Conservation (phyloP, 2,329 filamentous ascomycete species). For the Xylariaceae sp. region DNA sequence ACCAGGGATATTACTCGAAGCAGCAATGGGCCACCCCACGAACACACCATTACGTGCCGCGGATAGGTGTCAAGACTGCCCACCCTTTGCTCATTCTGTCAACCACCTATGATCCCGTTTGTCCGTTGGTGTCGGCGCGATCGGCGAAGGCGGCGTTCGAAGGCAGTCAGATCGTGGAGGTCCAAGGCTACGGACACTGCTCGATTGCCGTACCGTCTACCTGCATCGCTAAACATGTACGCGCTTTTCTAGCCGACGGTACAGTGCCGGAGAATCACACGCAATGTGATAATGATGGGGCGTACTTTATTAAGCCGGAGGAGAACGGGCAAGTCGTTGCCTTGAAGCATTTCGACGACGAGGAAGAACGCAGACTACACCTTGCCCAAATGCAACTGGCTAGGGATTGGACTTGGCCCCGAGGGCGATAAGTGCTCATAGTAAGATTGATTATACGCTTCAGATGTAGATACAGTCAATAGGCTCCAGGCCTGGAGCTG, state of each 20-base stretch:
- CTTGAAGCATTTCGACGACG: slow-evolving; percentile 17
- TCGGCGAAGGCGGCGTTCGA: slow-evolving; percentile 41
- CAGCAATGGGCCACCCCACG: slow-evolving; percentile 36
- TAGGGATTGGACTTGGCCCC: neutral
- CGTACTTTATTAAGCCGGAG: slow-evolving; percentile 41
- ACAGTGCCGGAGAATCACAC: slow-evolving; percentile 41
- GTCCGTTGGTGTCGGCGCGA: slow-evolving; percentile 46
- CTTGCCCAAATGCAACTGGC: slow-evolving; percentile 19
- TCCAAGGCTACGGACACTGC: slow-evolving; percentile 48
- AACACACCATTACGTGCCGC: slow-evolving; percentile 36
- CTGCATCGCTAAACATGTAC: slow-evolving; percentile 41
- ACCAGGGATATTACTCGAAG: slow-evolving; percentile 32
- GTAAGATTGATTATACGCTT: neutral
- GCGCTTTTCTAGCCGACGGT: slow-evolving; percentile 43
- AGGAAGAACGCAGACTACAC: slow-evolving; percentile 19
- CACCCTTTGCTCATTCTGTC: slow-evolving; percentile 58
- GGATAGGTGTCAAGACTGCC: slow-evolving; percentile 42
- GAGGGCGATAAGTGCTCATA: neutral
- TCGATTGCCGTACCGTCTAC: slow-evolving; percentile 42
- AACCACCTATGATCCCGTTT: slow-evolving; percentile 62
- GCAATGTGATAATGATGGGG: slow-evolving; percentile 43
- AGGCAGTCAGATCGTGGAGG: slow-evolving; percentile 43
- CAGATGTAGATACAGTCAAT: too few species aligned
- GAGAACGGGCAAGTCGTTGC: slow-evolving; percentile 19
- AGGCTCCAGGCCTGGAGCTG: too few species aligned